These are phyloP conservation scores for Nakazawaea holstii DNA, from an alignment of 805 yeast species.

Conservation along the genomic window DNA sequence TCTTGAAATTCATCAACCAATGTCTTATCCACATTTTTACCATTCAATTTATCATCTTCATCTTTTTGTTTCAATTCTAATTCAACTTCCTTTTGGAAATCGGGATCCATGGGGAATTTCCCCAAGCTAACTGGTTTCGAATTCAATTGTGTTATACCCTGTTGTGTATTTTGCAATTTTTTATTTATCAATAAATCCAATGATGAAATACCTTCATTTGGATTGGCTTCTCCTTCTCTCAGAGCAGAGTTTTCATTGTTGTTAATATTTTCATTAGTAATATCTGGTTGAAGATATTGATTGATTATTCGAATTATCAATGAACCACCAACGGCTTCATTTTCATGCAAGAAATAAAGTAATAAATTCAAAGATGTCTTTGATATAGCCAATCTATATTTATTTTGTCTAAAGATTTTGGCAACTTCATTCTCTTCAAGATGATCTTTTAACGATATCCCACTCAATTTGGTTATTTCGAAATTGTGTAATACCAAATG, in stretches of 20 bases:
- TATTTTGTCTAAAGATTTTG: conserved; percentile 62
- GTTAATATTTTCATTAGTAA: conserved; percentile 25
- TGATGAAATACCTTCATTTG: conserved; percentile 48
- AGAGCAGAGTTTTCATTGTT: conserved; percentile 33
- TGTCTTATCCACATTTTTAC: conserved; percentile 24
- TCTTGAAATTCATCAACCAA: conserved; percentile 65
- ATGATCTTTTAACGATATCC: conserved; percentile 76
- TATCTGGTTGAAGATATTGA: conserved; percentile 62
- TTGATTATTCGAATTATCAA: conserved; percentile 80
- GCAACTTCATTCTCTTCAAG: conserved; percentile 80
- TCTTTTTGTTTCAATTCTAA: conserved; percentile 79
- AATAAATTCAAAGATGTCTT: conserved; percentile 81
- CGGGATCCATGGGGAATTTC: conserved; percentile 79
- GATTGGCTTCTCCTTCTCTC: conserved; percentile 43
- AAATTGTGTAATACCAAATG: conserved; percentile 71
- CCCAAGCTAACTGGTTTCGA: conserved; percentile 76
- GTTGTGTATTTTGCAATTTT: conserved; percentile 8
- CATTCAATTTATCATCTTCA: conserved; percentile 29
- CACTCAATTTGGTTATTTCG: conserved; percentile 67
- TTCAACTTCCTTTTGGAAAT: conserved; percentile 76
- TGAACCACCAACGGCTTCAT: conserved; percentile 89
- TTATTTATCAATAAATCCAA: conserved; percentile 29
- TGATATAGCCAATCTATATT: conserved; percentile 71
- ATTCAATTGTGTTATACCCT: conserved; percentile 37
- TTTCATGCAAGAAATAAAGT: conserved; percentile 83